phyloP scores from a whole-genome alignment of 768 basidiomycete species.

The Nidula microcarpa region DNA sequence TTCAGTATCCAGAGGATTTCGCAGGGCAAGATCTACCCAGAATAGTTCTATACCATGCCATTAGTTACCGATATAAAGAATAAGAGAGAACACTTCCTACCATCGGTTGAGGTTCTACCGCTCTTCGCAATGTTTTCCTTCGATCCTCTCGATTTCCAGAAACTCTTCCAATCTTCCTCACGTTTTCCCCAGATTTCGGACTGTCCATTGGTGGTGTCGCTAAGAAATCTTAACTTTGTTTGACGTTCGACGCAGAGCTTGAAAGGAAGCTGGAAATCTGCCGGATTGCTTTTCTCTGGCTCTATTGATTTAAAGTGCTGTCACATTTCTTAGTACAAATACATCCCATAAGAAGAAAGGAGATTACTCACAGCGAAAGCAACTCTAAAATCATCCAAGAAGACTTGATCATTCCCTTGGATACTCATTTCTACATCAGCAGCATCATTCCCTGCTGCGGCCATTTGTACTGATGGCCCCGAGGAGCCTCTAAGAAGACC shows the following conservation, averaged over 20 bases:
- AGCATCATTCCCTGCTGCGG: background rate
- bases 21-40: conserved; percentile 69
- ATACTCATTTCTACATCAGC: conserved; percentile 8
- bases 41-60: conserved; percentile 52
- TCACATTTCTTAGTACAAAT: background rate
- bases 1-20: conserved; percentile 73
- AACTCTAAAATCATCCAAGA: conserved; percentile 84
- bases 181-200: conserved; percentile 55
- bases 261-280: conserved; percentile 60
- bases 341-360: background rate
- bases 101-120: conserved; percentile 61
- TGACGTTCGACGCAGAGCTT: conserved; percentile 58
- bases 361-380: conserved; percentile 68
- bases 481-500: conserved; percentile 56
- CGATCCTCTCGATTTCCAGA: conserved; percentile 51
- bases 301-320: conserved; percentile 75
- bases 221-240: conserved; percentile 54
- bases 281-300: conserved; percentile 32
- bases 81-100: conserved; percentile 27
- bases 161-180: conserved; percentile 63
- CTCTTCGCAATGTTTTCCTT: conserved; percentile 50
- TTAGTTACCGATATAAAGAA: no score
- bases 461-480: background rate
- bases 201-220: conserved; percentile 42
- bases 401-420: conserved; percentile 56